Base-by-base conservation (phyloP, 495 filamentous ascomycete species). In the Aspergillus hancockii region DNA sequence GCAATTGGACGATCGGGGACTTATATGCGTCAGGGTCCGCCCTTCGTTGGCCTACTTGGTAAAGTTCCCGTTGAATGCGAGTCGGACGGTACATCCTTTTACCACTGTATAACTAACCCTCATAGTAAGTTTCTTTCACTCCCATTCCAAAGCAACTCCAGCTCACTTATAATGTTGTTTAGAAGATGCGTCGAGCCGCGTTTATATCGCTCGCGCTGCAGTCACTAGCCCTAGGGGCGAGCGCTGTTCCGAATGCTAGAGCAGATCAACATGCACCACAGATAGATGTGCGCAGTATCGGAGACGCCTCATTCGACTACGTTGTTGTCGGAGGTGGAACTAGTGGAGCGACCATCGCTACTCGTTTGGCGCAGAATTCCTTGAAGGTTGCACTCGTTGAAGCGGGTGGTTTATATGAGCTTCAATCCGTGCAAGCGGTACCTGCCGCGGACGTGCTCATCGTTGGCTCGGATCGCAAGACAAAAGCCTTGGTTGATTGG, bases 311-410 rank as follows among this genome's bases (percentile, higher is more conserved):
- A 23, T 85, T 82, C 41, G 79, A 82, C 56, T 82, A 82, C 58
- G 68, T 82, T 10, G 64, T 85, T 8, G 75, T 84, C 1, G 83
- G 83, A 8, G 82, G 83, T 21, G 83, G 83, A 8, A 84, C 71
- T 0, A 76, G 76, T 0, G 83, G 83, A 4, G 65, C 77, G 6
- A 64, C 72, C 3, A 61, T 85, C 5, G 83, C 81, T 4, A 70
- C 70, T 3, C 71, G 83, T 21, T 66, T 85, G 4, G 73, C 74
- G 6, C 62, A 75, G 53, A 60, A 73, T 32, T 61, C 64, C 0
- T 61, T 67, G 28, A 67, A 49, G 8, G 75, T 82, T 4, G 79
- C 77, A 0, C 70, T 86, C 3, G 66, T 87, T 16, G 84, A 87
- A 67, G 83, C 84, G 13, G 84, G 84, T 14, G 75, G 73, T 0